Conservation (phyloP, 768 basidiomycete genomes). For the Suillus fuscotomentosus region DNA sequence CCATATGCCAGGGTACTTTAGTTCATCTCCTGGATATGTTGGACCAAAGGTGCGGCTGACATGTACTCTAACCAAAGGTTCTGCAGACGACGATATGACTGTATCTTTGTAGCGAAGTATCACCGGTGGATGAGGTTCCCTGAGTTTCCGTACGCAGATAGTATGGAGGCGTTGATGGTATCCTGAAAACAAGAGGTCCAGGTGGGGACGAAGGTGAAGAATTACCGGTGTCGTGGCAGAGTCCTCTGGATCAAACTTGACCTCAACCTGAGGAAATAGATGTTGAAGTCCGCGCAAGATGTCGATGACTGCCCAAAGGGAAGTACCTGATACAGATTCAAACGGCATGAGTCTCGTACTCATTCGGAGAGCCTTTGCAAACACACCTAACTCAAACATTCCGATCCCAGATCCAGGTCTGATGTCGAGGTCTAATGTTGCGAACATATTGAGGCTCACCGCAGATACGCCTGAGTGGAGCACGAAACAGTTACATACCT, state of each 20-base stretch:
- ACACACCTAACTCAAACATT: slow-evolving; percentile 70
- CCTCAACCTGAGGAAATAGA: slow-evolving; percentile 75
- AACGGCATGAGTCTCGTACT: not conserved
- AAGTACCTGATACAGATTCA: slow-evolving; percentile 48
- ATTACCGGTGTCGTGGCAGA: slow-evolving; percentile 71
- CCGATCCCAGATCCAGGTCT: slow-evolving; percentile 75
- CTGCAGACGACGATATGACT: slow-evolving; percentile 58
- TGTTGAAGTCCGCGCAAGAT: slow-evolving; percentile 63
- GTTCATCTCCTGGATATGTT: slow-evolving; percentile 74
- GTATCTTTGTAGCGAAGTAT: slow-evolving; percentile 66
- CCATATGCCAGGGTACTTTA: slow-evolving; percentile 81
- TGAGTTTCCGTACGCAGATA: slow-evolving; percentile 68
- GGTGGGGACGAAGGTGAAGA: slow-evolving; percentile 75
- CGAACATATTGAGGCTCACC: slow-evolving; percentile 45
- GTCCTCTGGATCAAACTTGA: slow-evolving; percentile 78
- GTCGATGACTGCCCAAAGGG: slow-evolving; percentile 77
- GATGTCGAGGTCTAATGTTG: slow-evolving; percentile 72
- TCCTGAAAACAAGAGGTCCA: slow-evolving; percentile 84
- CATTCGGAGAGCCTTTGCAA: not conserved
- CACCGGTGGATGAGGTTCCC: slow-evolving; percentile 64
- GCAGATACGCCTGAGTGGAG: not conserved
- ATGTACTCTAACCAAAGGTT: slow-evolving; percentile 58
- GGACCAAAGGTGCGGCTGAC: slow-evolving; percentile 80
- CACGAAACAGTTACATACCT: slow-evolving; percentile 13
- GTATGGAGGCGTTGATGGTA: slow-evolving; percentile 77